These are phyloP conservation scores for Zygosaccharomyces bailii DNA, from an alignment of 805 yeast genomes.

Conservation along the genomic window DNA sequence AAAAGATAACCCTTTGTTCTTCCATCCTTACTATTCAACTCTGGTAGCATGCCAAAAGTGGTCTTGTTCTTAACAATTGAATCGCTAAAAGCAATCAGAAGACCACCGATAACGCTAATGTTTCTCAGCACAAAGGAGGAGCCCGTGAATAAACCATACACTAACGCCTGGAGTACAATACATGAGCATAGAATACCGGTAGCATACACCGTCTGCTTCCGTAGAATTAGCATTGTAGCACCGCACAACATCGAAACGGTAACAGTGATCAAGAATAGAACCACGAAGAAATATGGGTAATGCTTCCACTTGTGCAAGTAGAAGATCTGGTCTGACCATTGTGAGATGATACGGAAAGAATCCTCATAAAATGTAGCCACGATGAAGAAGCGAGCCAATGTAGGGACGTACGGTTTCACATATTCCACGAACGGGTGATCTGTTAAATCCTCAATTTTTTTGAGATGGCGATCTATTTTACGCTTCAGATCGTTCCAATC, in stretches of 20 bases:
- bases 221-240: slow-evolving; percentile 64
- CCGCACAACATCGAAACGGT: slow-evolving; percentile 69
- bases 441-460: slow-evolving; percentile 52
- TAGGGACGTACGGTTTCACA: slow-evolving; percentile 74
- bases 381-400: slow-evolving; percentile 81
- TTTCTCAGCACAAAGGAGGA: slow-evolving; percentile 80
- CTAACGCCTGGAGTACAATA: slow-evolving; percentile 77
- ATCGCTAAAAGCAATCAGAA: slow-evolving; percentile 81
- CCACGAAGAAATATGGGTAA: slow-evolving; percentile 71
- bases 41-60: slow-evolving; percentile 45
- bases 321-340: slow-evolving; percentile 88
- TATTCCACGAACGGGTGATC: slow-evolving; percentile 45
- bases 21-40: slow-evolving; percentile 60
- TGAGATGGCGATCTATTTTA: slow-evolving; percentile 46
- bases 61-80: slow-evolving; percentile 73
- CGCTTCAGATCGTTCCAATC: slow-evolving; percentile 6
- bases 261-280: slow-evolving; percentile 62
- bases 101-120: slow-evolving; percentile 87
- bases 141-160: slow-evolving; percentile 83
- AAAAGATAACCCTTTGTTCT: slow-evolving; percentile 68
- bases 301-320: slow-evolving; percentile 78
- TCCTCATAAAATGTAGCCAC: slow-evolving; percentile 95
- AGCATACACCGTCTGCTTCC: slow-evolving; percentile 66
- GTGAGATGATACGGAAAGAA: slow-evolving; percentile 73
- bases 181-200: slow-evolving; percentile 66